A percentile compares a stretch with the other conserved stretches of the same genome.
Conservation (phyloP, 768 basidiomycete species). For the Trametes maxima region DNA sequence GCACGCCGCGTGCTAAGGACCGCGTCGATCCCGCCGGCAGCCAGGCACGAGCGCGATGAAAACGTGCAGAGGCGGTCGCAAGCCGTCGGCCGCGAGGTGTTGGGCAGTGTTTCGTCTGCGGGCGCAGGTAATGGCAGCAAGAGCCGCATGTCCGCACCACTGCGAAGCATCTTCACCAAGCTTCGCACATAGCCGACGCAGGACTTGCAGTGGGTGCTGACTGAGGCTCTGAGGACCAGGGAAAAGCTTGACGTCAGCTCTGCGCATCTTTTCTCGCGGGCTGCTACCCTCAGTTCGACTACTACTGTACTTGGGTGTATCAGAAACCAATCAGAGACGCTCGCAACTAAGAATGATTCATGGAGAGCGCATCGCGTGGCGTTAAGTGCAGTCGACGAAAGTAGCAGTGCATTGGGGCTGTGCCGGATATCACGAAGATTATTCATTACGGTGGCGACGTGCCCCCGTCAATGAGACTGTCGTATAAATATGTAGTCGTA, state of each 20-base stretch:
- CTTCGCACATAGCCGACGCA: slow-evolving; percentile 17
- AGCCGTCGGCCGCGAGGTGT: neutral
- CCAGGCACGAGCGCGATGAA: slow-evolving; percentile 11
- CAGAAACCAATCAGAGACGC: neutral
- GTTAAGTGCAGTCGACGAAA: neutral
- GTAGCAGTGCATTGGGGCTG: slow-evolving; percentile 3
- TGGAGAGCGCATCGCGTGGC: slow-evolving; percentile 1
- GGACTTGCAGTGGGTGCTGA: neutral
- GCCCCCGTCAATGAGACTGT: neutral
- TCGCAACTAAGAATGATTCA: neutral
- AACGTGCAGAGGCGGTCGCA: slow-evolving; percentile 17
- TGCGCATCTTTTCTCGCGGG: too few relatives aligned
- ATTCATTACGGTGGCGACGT: slow-evolving; percentile 6
- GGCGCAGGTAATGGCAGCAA: neutral
- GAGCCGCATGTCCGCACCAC: slow-evolving; percentile 29
- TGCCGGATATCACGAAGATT: slow-evolving; percentile 2
- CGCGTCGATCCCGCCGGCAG: slow-evolving; percentile 12
- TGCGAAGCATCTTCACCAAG: slow-evolving; percentile 31
- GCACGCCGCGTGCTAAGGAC: slow-evolving; percentile 22
- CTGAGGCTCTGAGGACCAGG: neutral
- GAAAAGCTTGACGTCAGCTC: too few relatives aligned
- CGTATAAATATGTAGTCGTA: neutral
- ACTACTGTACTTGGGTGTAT: too few relatives aligned
- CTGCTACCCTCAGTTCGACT: too few relatives aligned
- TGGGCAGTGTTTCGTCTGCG: neutral